Evolutionary conservation across 768 basidiomycete species (phyloP).

Genomic region (Lactifluus echinatus): DNA sequence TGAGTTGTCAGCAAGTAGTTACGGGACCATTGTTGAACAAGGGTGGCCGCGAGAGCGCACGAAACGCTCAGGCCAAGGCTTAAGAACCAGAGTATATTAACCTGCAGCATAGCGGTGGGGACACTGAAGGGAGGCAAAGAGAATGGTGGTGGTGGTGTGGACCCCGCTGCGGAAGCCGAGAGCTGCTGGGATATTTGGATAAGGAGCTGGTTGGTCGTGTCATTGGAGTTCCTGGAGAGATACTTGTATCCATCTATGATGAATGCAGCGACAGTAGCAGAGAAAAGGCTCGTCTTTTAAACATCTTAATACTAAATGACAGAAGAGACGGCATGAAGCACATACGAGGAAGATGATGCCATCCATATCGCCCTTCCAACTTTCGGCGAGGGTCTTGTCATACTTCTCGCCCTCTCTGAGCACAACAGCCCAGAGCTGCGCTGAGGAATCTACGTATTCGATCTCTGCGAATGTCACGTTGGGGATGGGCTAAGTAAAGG

Average conservation of each 20-base stretch:
- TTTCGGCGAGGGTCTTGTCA: slow-evolving; percentile 8
- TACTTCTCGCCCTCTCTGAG: slow-evolving; percentile 8
- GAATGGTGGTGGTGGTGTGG: background rate
- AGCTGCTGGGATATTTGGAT: slow-evolving; percentile 9
- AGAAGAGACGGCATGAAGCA: background rate
- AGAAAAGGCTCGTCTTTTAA: slow-evolving; percentile 5
- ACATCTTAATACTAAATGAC: background rate
- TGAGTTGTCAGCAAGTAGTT: background rate
- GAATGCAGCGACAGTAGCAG: background rate
- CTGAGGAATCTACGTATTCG: slow-evolving; percentile 7
- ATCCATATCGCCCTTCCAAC: slow-evolving; percentile 6
- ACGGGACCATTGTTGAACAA: slow-evolving; percentile 9
- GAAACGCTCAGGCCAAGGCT: background rate
- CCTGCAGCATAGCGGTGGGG: background rate
- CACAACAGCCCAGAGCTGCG: slow-evolving; percentile 11
- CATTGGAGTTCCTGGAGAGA: background rate
- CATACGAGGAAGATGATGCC: slow-evolving; percentile 7
- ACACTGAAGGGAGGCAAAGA: background rate
- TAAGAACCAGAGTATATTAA: slow-evolving; percentile 4
- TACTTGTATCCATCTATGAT: background rate
- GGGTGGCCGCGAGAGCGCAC: slow-evolving; percentile 1
- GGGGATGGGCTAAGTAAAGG: background rate
- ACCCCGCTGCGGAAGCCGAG: background rate
- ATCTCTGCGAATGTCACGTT: background rate
- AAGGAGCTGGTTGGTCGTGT: slow-evolving; percentile 6